Evolutionary conservation across 202 grass and related monocot genomes (phyloP), one percentile per base, ranked within the genome.

Genomic region (Cymbopogon flexuosus): DNA sequence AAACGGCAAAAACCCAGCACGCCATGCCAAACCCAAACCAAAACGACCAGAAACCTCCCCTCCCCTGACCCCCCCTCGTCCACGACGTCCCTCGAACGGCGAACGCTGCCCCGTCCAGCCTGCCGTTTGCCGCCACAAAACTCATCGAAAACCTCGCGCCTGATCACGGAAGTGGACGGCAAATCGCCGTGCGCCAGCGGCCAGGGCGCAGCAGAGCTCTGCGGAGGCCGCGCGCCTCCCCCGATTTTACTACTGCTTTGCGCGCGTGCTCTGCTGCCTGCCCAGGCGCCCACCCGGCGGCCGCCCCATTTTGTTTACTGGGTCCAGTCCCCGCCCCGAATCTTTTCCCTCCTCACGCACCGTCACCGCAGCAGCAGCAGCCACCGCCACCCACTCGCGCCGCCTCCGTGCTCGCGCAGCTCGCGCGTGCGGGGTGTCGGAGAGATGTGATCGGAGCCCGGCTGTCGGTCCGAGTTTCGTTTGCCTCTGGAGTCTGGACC

Each of bases 291-390:
- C 24, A 16, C 39, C 39, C n/a, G n/a, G n/a, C 67, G 42, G 14
- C 68, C 43, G 42, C 23, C 45, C 27, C 62, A 37, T 65, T 70
- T 70, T 59, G 59, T 78, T 81, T 73, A 68, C 78, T 22, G 15
- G 71, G 59, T 34, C 47, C 63, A 31, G 43, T 40, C 76, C 68
- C 57, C 71, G 65, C 65, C 14, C 65, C 83, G 68, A 86, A 83
- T 79, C 62, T 86, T 73, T 78, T 65, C 80, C 83, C 76, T 79
- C 22, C 68, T 29, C 79, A 66, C 62, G 47, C 70, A 68, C 70
- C 59, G 22, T 18, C 7, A 1, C 8, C 7, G 43, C 43, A 46
- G 43, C 42, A 43, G 54, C 82, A 23, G 58, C 35, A n/a, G n/a
- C 52, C 62, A 13, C 41, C 56, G 15, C 65, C 68, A 18, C 34